Evolutionary conservation across 257 asterid genomes (phyloP).

Genomic region (Voacanga thouarsii): DNA sequence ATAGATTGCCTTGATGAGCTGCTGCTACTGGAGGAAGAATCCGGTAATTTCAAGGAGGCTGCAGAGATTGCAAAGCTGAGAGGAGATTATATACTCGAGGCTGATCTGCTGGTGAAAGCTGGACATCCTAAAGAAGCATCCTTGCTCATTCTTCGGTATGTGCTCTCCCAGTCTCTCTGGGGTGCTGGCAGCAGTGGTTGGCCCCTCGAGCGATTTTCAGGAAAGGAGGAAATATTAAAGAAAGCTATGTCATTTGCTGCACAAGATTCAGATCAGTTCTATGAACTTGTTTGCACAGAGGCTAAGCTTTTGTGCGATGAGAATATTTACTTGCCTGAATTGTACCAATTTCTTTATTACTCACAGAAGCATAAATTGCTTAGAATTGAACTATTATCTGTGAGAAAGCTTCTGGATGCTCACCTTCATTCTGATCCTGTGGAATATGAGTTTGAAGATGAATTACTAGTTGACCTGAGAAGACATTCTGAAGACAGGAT

Average conservation of each 20-base stretch:
- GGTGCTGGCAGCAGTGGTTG: constrained; percentile 33
- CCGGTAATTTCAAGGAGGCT: constrained; percentile 50
- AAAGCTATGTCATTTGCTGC: constrained; percentile 33
- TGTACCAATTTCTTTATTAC: constrained; percentile 27
- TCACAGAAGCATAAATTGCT: constrained; percentile 22
- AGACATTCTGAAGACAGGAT: constrained; percentile 25
- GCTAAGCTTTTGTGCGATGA: constrained; percentile 31
- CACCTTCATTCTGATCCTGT: constrained; percentile 27
- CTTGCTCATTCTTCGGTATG: constrained; percentile 11
- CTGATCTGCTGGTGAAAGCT: constrained; percentile 32
- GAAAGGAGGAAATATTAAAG: constrained; percentile 30
- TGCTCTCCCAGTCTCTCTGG: constrained; percentile 20
- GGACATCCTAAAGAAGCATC: constrained; percentile 27
- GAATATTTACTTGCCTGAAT: constrained; percentile 22
- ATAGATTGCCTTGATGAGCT: constrained; percentile 47
- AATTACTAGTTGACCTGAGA: constrained; percentile 17
- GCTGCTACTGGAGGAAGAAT: constrained; percentile 48
- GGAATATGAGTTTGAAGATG: constrained; percentile 35
- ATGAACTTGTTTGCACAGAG: constrained; percentile 30
- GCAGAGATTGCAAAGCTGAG: constrained; percentile 39
- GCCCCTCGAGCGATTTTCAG: constrained; percentile 46
- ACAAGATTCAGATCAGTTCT: constrained; percentile 29
- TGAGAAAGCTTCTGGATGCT: constrained; percentile 41
- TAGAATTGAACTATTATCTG: constrained; percentile 31
- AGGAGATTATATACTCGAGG: constrained; percentile 41